Evolutionary conservation across 805 yeast species (phyloP), one percentile per base, ranked within the genome.

Genomic region (Candida morakotiae): DNA sequence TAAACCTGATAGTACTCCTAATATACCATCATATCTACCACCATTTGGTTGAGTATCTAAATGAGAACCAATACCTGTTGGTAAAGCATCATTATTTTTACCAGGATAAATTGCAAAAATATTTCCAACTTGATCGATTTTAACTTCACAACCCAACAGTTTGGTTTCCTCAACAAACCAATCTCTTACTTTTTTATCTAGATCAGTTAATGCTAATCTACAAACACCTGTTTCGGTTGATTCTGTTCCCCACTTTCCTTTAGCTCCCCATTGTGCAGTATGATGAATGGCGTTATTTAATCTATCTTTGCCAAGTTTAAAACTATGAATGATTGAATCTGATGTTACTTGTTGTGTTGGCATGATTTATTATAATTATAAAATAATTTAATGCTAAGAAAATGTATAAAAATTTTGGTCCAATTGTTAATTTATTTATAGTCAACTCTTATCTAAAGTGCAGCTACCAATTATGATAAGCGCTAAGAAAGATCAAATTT

Each of bases 11-110:
- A 81, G 60, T 4, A 82, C 87, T 14, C 89, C 89, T 25, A 69
- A 66, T 27, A 82, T 76, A 31, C 88, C 89, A 50, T 82, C 89
- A 48, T 81, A 82, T 42, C 86, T 66, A 9, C 89, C 88, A 27
- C 88, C 89, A 6, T 81, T 78, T 21, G 88, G 88, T 57, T 82
- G 88, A 1, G 89, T 82, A 48, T 82, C 89, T 40, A 82, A 59
- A 56, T 82, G 88, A 0, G 87, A 80, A 0, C 88, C 88, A 42
- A 81, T 78, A 11, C 76, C 86, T 1, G 79, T 79, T 11, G 87
- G 83, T 3, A 68, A 54, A 1, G 67, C 69, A 1, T 37, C 42
- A 7, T 52, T 48, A 7, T 52, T 48, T 42, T 62, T 56, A 4
- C 87, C 87, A 0, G 84, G 82, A 40, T 68, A 78, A 9, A 75